These are phyloP conservation scores for Ganoderma sinense DNA, from an alignment of 1,284 basidiomycete species.

Conservation along the genomic window DNA sequence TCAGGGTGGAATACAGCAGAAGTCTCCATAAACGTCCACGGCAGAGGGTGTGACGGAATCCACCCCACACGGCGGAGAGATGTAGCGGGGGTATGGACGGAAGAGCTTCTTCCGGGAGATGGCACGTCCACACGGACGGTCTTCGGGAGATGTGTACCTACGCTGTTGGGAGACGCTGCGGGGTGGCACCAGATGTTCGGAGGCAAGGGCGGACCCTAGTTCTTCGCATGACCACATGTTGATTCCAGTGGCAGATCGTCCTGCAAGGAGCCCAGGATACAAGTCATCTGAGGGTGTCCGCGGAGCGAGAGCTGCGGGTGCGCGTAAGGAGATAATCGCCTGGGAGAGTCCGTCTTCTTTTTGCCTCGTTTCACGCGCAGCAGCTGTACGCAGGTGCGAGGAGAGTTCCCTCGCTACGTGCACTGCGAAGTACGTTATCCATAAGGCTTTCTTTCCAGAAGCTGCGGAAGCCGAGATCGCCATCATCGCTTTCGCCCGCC, in stretches of 20 bases:
- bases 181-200: background rate
- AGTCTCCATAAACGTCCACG: background rate
- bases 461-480: constrained; percentile 2
- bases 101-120: constrained; percentile 7
- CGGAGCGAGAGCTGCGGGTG: constrained; percentile 23
- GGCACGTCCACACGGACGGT: constrained; percentile 4
- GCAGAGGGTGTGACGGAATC: background rate
- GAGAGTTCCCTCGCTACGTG: constrained; percentile 19
- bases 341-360: constrained; percentile 3
- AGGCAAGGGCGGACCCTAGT: background rate
- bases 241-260: background rate
- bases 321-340: background rate
- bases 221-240: background rate
- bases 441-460: constrained; percentile 6
- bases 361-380: constrained; percentile 17
- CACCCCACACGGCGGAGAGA: background rate
- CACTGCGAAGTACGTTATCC: constrained; percentile 13
- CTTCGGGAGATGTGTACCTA: background rate
- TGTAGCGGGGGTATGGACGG: background rate
- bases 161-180: background rate
- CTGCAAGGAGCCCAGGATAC: constrained; percentile 17
- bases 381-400: background rate
- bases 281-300: constrained; percentile 24
- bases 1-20: background rate
- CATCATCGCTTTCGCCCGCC: constrained; percentile 11